phyloP scores from a whole-genome alignment of 2,329 filamentous ascomycete genomes.

The Aspergillus luchuensis region DNA sequence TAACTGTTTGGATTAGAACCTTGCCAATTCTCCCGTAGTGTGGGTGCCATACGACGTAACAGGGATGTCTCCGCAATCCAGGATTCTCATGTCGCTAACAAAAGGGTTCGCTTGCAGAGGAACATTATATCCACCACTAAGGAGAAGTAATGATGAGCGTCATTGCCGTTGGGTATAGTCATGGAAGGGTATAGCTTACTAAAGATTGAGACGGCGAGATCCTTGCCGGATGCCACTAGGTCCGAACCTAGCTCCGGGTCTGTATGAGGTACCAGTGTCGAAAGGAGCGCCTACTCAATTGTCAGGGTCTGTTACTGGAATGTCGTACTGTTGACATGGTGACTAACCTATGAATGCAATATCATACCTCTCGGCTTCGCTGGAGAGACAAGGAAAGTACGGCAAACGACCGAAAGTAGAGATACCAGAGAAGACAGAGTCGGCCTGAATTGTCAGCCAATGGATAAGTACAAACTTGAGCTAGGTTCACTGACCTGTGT shows the following conservation, averaged over 20 bases:
- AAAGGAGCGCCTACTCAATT: slow-evolving; percentile 69
- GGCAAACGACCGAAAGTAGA: slow-evolving; percentile 79
- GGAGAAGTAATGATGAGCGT: slow-evolving; percentile 51
- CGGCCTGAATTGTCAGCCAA: slow-evolving; percentile 58
- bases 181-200: slow-evolving; percentile 61
- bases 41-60: slow-evolving; percentile 69
- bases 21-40: too few species aligned
- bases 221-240: slow-evolving; percentile 84
- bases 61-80: slow-evolving; percentile 83
- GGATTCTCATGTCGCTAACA: slow-evolving; percentile 74
- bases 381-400: slow-evolving; percentile 75
- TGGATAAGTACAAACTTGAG: background rate
- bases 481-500: slow-evolving; percentile 62
- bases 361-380: slow-evolving; percentile 71
- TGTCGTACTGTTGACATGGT: background rate
- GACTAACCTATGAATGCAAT: slow-evolving; percentile 77
- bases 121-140: slow-evolving; percentile 84
- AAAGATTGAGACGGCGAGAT: slow-evolving; percentile 81
- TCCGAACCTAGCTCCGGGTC: slow-evolving; percentile 80
- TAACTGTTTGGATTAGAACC: slow-evolving; percentile 54
- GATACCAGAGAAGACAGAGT: slow-evolving; percentile 86
- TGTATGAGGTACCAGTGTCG: slow-evolving; percentile 82
- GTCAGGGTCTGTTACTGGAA: background rate
- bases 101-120: slow-evolving; percentile 79
- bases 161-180: slow-evolving; percentile 8